Conservation (phyloP, 257 asterid genomes). For the Ajuga chamaepitys region DNA sequence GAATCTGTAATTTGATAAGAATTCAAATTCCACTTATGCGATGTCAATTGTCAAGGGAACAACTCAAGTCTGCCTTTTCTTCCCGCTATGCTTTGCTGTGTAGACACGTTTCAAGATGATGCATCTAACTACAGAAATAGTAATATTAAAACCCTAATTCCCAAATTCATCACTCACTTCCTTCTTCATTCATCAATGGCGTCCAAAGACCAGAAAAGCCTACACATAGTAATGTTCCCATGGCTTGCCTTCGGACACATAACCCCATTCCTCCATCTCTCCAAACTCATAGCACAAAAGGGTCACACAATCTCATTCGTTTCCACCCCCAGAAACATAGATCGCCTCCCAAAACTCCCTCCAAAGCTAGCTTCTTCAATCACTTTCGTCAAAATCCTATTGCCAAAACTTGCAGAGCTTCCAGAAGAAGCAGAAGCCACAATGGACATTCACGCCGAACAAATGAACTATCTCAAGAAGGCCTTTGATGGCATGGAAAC, state of each 20-base stretch:
- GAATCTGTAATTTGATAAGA: no score
- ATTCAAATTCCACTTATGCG: no score
- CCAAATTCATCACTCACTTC: no score
- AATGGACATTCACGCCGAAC: background rate
- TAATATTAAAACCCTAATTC: no score
- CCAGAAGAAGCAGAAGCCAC: conserved; percentile 16
- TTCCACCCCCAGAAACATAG: conserved; percentile 44
- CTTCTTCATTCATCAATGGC: conserved; percentile 6
- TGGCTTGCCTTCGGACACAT: conserved; percentile 71
- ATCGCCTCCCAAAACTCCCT: conserved; percentile 41
- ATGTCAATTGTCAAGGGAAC: no score
- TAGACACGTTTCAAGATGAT: no score
- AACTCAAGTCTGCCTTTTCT: no score
- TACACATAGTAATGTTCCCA: conserved; percentile 51
- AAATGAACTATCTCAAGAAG: conserved; percentile 5
- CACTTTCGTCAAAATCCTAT: conserved; percentile 24
- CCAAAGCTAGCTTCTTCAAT: conserved; percentile 18
- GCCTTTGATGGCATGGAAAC: conserved; percentile 17
- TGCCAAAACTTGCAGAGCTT: conserved; percentile 20
- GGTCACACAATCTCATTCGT: conserved; percentile 48
- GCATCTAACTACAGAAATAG: no score
- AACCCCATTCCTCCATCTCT: conserved; percentile 36
- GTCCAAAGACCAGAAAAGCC: background rate
- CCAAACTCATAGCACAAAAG: conserved; percentile 41
- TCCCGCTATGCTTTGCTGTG: no score